A percentile compares a stretch with the other conserved stretches of the same genome.
Evolutionary conservation across 805 yeast species (phyloP).

Genomic region (Ogataea kodamae): DNA sequence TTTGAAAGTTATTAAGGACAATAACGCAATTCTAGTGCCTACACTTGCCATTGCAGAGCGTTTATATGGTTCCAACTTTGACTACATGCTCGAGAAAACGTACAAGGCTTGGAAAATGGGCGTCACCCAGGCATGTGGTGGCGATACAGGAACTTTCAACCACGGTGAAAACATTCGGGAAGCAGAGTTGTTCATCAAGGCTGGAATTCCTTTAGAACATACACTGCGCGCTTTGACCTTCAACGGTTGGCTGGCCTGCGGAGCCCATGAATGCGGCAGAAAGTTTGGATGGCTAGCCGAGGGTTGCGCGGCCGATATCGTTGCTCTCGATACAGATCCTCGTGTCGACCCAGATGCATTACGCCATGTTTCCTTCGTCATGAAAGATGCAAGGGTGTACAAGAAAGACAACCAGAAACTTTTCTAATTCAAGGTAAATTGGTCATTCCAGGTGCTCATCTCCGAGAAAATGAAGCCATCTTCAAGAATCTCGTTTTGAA

Average conservation of each 20-base stretch:
- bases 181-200: constrained; percentile 25
- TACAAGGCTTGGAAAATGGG: constrained; percentile 25
- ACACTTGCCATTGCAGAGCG: constrained; percentile 26
- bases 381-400: constrained; percentile 28
- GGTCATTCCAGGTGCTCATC: background rate
- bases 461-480: background rate
- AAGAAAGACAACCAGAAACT: constrained; percentile 14
- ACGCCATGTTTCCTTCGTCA: constrained; percentile 24
- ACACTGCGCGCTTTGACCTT: constrained; percentile 22
- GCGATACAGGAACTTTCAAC: constrained; percentile 30
- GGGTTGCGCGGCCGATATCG: constrained; percentile 27
- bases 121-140: constrained; percentile 28
- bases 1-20: constrained; percentile 17
- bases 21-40: constrained; percentile 26
- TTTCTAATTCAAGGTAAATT: constrained; percentile 1
- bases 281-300: constrained; percentile 26
- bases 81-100: constrained; percentile 19
- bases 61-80: constrained; percentile 22
- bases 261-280: constrained; percentile 24
- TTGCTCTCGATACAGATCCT: constrained; percentile 26
- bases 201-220: constrained; percentile 26
- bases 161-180: constrained; percentile 31
- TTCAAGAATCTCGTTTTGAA: background rate
- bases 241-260: constrained; percentile 31
- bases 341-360: constrained; percentile 13